Conservation (phyloP, 202 grass and related monocot species). For the Eragrostis tef region DNA sequence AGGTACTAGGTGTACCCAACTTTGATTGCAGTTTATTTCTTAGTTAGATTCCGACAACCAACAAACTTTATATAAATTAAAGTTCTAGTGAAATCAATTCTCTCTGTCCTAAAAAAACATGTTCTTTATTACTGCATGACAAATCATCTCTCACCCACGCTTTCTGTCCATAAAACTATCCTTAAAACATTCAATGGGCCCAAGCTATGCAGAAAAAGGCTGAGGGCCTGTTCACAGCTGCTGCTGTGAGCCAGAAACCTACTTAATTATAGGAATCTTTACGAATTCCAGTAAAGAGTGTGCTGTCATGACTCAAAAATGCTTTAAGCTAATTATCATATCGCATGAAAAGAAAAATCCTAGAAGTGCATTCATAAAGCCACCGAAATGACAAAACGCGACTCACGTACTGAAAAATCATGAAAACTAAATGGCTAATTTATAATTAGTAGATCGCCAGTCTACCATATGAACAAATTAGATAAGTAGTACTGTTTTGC, state of each 20-base stretch:
- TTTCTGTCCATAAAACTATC: slow-evolving; percentile 7
- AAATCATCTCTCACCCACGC: neutral
- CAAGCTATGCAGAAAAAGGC: neutral
- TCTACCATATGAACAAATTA: slow-evolving; percentile 25
- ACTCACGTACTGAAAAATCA: neutral
- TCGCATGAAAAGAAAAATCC: slow-evolving; percentile 1
- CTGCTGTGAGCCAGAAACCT: neutral
- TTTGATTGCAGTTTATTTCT: slow-evolving; percentile 15
- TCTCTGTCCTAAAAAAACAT: neutral
- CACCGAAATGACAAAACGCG: neutral
- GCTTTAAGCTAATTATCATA: slow-evolving; percentile 7
- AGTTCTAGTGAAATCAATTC: neutral
- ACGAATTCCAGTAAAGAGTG: neutral
- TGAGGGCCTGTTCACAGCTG: neutral
- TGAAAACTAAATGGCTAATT: slow-evolving; percentile 1
- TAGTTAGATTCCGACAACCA: slow-evolving; percentile 4
- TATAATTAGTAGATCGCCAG: neutral
- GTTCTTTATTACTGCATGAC: neutral
- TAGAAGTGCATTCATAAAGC: slow-evolving; percentile 13
- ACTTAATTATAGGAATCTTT: neutral
- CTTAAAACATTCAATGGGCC: slow-evolving; percentile 13
- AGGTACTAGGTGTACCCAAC: neutral
- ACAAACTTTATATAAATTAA: slow-evolving; percentile 7
- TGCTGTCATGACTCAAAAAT: slow-evolving; percentile 18
- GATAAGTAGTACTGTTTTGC: neutral